Percentiles rank a stretch among this genome's conserved stretches.
These are phyloP conservation scores for Trichoderma polysporum DNA, from an alignment of 2,329 filamentous ascomycete species.

Conservation along the genomic window DNA sequence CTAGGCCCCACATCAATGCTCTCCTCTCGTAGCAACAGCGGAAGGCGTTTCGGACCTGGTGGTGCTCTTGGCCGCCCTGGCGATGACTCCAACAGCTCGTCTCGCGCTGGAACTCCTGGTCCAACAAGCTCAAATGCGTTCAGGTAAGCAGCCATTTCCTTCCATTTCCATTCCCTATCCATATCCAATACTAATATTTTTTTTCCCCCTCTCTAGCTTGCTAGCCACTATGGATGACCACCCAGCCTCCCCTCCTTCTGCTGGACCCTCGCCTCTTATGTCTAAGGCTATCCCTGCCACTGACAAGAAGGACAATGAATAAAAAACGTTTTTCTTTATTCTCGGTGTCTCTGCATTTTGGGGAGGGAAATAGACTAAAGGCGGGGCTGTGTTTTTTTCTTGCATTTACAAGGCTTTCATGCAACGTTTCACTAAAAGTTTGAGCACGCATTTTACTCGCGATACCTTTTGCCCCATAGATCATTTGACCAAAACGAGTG, in stretches of 20 bases:
- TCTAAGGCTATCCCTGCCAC: constrained; percentile 60
- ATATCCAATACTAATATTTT: background rate
- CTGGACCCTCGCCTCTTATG: constrained; percentile 64
- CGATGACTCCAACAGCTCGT: constrained; percentile 85
- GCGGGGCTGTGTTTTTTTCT: constrained; percentile 44
- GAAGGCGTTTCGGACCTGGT: constrained; percentile 75
- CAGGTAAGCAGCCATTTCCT: constrained; percentile 62
- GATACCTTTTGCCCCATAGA: constrained; percentile 52
- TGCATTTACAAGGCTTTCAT: constrained; percentile 51
- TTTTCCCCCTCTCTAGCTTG: constrained; percentile 41
- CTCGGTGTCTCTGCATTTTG: constrained; percentile 47
- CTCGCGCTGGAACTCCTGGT: constrained; percentile 79
- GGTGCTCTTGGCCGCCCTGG: constrained; percentile 69
- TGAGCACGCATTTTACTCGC: constrained; percentile 46
- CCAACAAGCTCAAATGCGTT: constrained; percentile 84
- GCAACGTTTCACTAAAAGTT: constrained; percentile 49
- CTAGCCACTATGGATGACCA: constrained; percentile 63
- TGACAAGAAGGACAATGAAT: constrained; percentile 55
- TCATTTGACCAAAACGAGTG: constrained; percentile 37
- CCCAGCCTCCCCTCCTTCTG: constrained; percentile 68
- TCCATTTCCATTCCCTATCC: background rate
- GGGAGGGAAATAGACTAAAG: constrained; percentile 47
- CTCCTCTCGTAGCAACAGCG: constrained; percentile 85
- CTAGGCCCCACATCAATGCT: constrained; percentile 87
- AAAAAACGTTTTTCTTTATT: constrained; percentile 36